Evolutionary conservation across 1,284 basidiomycete genomes (phyloP).

Genomic region (Puccinia polysora): DNA sequence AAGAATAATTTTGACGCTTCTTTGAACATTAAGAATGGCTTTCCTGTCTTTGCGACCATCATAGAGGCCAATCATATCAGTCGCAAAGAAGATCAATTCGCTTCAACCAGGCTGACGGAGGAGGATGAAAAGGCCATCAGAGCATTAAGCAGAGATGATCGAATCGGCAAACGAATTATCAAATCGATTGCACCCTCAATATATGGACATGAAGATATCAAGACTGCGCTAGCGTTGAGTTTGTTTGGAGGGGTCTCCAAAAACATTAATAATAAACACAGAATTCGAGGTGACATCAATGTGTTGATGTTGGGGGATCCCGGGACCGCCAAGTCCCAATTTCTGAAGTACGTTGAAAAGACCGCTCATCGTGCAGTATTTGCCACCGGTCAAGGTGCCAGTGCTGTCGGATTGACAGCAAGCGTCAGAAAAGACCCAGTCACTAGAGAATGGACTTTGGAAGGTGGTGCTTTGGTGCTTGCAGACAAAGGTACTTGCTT

Average conservation of each 20-base stretch:
- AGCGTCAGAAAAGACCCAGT: slow-evolving; percentile 96
- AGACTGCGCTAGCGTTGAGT: slow-evolving; percentile 90
- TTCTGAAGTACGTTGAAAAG: slow-evolving; percentile 98
- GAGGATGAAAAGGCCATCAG: slow-evolving; percentile 93
- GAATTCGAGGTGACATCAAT: slow-evolving; percentile 96
- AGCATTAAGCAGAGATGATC: slow-evolving; percentile 76
- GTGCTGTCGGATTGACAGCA: slow-evolving; percentile 95
- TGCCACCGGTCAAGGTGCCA: slow-evolving; percentile 95
- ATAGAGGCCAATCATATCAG: slow-evolving; percentile 97
- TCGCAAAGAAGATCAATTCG: slow-evolving; percentile 90
- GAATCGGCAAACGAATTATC: slow-evolving; percentile 92
- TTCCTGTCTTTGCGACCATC: slow-evolving; percentile 97
- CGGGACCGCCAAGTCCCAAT: slow-evolving; percentile 97
- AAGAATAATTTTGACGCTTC: slow-evolving; percentile 98
- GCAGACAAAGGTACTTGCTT: slow-evolving; percentile 98
- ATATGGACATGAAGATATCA: slow-evolving; percentile 98
- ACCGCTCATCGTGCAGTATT: slow-evolving; percentile 97
- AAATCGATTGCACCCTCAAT: slow-evolving; percentile 98
- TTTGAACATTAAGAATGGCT: slow-evolving; percentile 96
- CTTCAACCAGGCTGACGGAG: slow-evolving; percentile 90
- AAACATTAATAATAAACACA: slow-evolving; percentile 92
- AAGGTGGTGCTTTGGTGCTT: slow-evolving; percentile 92
- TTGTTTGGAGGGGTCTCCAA: slow-evolving; percentile 91
- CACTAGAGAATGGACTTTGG: slow-evolving; percentile 96
- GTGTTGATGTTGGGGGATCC: no score